Evolutionary conservation across 2,329 filamentous ascomycete genomes (phyloP).

Genomic region (Botrytis fabae): DNA sequence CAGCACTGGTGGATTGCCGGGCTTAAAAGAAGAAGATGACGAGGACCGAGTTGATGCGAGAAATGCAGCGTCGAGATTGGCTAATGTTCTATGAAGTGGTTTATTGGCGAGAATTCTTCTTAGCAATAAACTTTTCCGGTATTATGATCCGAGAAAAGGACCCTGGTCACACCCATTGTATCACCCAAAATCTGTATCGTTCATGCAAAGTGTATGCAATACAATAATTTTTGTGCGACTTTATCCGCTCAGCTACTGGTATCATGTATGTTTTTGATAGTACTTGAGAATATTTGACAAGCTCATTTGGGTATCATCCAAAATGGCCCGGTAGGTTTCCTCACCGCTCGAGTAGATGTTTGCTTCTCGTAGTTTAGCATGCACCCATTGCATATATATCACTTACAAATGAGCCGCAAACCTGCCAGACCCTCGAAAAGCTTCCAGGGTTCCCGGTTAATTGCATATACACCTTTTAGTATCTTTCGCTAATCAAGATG

Average conservation of each 20-base stretch:
- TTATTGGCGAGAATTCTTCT: constrained; percentile 6
- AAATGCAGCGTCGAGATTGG: constrained; percentile 87
- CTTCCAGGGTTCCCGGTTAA: constrained; percentile 12
- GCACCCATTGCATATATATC: constrained; percentile 16
- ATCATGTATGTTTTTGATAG: constrained; percentile 10
- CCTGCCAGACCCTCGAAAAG: constrained; percentile 12
- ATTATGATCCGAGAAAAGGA: constrained; percentile 18
- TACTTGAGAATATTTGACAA: constrained; percentile 11
- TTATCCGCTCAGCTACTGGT: constrained; percentile 19
- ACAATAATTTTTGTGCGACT: constrained; percentile 23
- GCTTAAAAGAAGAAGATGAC: constrained; percentile 76
- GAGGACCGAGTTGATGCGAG: constrained; percentile 92
- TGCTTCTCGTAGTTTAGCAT: not conserved
- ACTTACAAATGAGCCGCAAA: constrained; percentile 15
- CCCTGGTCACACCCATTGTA: constrained; percentile 19
- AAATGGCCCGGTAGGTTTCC: constrained; percentile 3
- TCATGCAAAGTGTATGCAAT: constrained; percentile 25
- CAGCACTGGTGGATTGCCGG: constrained; percentile 51
- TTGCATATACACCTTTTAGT: constrained; percentile 7
- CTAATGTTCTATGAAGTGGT: constrained; percentile 22
- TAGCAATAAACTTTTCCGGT: constrained; percentile 10
- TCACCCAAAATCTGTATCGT: constrained; percentile 23
- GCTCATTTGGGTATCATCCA: constrained; percentile 9
- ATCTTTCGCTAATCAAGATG: constrained; percentile 12
- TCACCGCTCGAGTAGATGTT: constrained; percentile 19